These are phyloP conservation scores for Leccinum truebloodii DNA, from an alignment of 768 basidiomycete species.

Conservation along the genomic window DNA sequence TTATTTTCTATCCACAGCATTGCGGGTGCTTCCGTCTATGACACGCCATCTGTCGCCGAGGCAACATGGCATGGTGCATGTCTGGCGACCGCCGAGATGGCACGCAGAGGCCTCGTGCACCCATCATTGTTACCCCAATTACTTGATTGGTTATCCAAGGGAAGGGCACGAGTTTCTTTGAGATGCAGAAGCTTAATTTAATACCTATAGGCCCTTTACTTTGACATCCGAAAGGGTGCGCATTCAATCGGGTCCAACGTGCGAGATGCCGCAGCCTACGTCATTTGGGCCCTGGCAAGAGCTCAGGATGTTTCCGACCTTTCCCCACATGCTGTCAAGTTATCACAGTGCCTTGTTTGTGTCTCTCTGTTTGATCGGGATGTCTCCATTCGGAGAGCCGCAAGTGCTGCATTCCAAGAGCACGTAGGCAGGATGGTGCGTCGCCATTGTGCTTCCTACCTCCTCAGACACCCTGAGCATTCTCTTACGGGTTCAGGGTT, in stretches of 20 bases:
- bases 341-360: conserved; percentile 73
- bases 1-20: conserved; percentile 79
- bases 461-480: conserved; percentile 16
- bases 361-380: conserved; percentile 92
- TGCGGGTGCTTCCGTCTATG: conserved; percentile 62
- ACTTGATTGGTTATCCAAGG: conserved; percentile 83
- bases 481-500: conserved; percentile 50
- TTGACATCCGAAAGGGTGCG: conserved; percentile 88
- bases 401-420: conserved; percentile 97
- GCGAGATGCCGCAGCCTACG: conserved; percentile 92
- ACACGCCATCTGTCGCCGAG: conserved; percentile 78
- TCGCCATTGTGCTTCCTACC: conserved; percentile 9
- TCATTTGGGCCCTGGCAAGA: conserved; percentile 91
- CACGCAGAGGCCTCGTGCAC: conserved; percentile 73
- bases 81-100: conserved; percentile 90
- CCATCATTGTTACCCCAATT: conserved; percentile 58
- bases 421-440: conserved; percentile 91
- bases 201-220: conserved; percentile 72
- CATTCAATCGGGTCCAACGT: conserved; percentile 95
- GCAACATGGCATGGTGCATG: conserved; percentile 94
- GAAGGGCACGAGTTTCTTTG: conserved; percentile 29
- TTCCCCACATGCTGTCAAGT: conserved; percentile 55
- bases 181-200: conserved; percentile 14
- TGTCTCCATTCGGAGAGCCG: conserved; percentile 90
- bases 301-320: conserved; percentile 62